Conservation (phyloP, 352 stramenopile genomes). For the Phytophthora fragariae region DNA sequence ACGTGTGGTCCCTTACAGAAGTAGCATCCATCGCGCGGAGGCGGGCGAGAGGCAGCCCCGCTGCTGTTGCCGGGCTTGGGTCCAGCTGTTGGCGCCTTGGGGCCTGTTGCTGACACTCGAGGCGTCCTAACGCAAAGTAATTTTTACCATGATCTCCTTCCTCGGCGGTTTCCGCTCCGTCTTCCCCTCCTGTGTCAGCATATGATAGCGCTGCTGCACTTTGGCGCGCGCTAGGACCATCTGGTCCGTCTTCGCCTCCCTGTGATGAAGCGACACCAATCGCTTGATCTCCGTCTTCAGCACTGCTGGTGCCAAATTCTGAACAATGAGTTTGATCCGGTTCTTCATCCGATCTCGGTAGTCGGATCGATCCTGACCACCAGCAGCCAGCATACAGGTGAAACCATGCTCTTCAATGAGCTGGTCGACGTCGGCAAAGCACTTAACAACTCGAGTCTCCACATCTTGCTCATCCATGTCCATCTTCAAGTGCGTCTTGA, state of each 20-base stretch:
- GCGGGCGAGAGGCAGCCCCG: too few species aligned
- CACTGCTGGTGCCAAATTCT: not conserved
- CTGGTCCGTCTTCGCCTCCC: too few species aligned
- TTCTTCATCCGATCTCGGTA: conserved; percentile 11
- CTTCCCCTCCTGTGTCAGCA: too few species aligned
- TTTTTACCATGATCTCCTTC: too few species aligned
- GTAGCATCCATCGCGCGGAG: too few species aligned
- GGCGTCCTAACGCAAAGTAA: too few species aligned
- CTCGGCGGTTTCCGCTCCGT: too few species aligned
- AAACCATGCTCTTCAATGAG: conserved; percentile 6
- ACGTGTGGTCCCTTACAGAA: too few species aligned
- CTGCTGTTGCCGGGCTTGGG: too few species aligned
- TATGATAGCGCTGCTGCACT: too few species aligned
- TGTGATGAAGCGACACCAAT: not conserved
- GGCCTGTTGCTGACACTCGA: not conserved
- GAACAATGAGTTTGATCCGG: not conserved
- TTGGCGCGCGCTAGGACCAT: too few species aligned
- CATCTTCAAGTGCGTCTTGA: conserved; percentile 5
- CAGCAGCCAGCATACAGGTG: not conserved
- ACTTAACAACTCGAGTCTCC: conserved; percentile 2
- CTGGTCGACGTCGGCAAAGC: conserved; percentile 3
- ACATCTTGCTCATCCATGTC: conserved; percentile 5
- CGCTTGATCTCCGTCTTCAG: conserved; percentile 7
- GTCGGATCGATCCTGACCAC: not conserved
- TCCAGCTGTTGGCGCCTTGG: too few species aligned